Conservation (phyloP, 352 stramenopile genomes). For the Pythium phragmiticola region DNA sequence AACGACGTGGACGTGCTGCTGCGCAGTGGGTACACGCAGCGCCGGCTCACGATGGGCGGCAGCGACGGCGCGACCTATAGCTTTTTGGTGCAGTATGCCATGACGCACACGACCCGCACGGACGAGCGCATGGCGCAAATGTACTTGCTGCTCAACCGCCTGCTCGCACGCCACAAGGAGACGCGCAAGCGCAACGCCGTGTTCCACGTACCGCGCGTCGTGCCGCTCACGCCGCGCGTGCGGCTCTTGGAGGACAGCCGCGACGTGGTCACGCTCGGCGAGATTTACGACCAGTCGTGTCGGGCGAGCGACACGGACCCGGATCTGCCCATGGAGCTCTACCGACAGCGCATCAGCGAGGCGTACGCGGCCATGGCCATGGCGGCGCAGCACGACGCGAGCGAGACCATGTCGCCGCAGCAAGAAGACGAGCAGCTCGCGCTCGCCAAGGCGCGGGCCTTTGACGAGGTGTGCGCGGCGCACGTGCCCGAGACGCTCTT, state of each 20-base stretch:
- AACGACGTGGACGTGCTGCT: constrained; percentile 82
- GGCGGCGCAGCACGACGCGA: constrained; percentile 10
- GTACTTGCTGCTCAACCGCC: constrained; percentile 87
- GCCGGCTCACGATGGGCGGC: constrained; percentile 87
- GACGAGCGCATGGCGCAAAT: constrained; percentile 94
- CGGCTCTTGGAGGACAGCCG: constrained; percentile 84
- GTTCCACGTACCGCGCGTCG: constrained; percentile 91
- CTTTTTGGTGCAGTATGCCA: constrained; percentile 92
- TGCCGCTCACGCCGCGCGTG: constrained; percentile 90
- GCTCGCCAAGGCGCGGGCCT: constrained; percentile 64
- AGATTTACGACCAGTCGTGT: constrained; percentile 86
- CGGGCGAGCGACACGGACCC: constrained; percentile 65
- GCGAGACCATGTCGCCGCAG: constrained; percentile 25
- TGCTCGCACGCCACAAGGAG: constrained; percentile 86
- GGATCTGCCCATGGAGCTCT: constrained; percentile 78
- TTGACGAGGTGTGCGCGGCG: constrained; percentile 73
- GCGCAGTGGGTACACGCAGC: constrained; percentile 89
- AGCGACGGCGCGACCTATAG: constrained; percentile 88
- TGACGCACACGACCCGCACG: constrained; percentile 92
- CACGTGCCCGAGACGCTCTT: constrained; percentile 85
- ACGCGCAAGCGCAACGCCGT: constrained; percentile 85
- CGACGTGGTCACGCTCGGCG: constrained; percentile 82
- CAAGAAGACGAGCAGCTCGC: constrained; percentile 67
- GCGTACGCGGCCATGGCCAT: constrained; percentile 64
- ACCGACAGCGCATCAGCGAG: constrained; percentile 70